Percentiles rank a stretch among this genome's conserved stretches.
Evolutionary conservation across 345 rosid genomes (phyloP).

Genomic region (Euphorbia tirucalli): DNA sequence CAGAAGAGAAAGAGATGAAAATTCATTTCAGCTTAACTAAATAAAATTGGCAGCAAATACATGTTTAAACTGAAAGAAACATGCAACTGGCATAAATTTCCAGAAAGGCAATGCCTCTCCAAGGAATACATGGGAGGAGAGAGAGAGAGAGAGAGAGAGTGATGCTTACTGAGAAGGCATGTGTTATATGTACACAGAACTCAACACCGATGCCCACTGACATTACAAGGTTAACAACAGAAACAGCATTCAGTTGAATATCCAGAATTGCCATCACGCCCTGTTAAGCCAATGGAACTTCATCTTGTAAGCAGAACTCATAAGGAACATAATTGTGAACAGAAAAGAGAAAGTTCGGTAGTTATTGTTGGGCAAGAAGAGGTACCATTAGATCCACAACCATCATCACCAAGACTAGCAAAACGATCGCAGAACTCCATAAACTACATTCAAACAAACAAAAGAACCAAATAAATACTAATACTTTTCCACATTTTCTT

Average conservation of each 20-base stretch:
- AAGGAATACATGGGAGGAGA: no score
- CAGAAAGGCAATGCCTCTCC: background rate
- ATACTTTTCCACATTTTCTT: background rate
- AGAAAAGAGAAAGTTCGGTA: background rate
- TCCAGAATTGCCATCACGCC: conserved; percentile 88
- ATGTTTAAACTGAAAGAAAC: background rate
- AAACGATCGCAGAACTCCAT: conserved; percentile 88
- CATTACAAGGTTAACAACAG: conserved; percentile 95
- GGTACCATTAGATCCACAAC: conserved; percentile 85
- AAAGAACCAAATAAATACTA: conserved; percentile 3
- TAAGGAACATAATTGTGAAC: background rate
- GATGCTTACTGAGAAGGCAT: conserved; percentile 77
- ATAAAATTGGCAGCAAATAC: background rate
- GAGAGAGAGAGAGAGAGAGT: background rate
- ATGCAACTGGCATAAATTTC: background rate
- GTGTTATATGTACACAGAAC: conserved; percentile 93
- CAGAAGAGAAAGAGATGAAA: no score
- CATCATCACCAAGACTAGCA: conserved; percentile 83
- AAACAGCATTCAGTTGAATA: conserved; percentile 92
- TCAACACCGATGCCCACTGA: conserved; percentile 94
- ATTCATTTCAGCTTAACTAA: no score
- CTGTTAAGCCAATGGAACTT: conserved; percentile 37
- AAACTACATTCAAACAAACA: conserved; percentile 49
- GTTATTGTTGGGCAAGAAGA: conserved; percentile 1
- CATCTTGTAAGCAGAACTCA: conserved; percentile 9